Evolutionary conservation across 371 early-diverging fungal genomes (phyloP).

Genomic region (Lichtheimia corymbifera): DNA sequence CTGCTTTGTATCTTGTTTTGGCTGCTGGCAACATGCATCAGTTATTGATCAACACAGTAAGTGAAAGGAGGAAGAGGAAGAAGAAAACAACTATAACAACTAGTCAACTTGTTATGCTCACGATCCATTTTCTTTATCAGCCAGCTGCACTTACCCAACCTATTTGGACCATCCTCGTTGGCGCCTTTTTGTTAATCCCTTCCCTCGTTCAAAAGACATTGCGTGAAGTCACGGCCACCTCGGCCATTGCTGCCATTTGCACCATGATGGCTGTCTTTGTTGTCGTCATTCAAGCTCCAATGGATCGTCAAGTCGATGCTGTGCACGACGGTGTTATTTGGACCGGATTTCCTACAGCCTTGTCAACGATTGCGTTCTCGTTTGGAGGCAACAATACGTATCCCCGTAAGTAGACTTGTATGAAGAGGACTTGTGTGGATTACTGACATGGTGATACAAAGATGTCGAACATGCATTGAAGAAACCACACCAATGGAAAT

Average conservation of each 20-base stretch:
- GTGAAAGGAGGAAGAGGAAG: neutral
- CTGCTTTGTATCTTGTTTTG: slow-evolving; percentile 80
- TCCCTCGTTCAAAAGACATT: slow-evolving; percentile 72
- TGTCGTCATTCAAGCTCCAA: slow-evolving; percentile 39
- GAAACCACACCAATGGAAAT: slow-evolving; percentile 77
- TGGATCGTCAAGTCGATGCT: slow-evolving; percentile 20
- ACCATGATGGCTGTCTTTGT: slow-evolving; percentile 54
- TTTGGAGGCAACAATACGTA: slow-evolving; percentile 61
- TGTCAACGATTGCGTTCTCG: slow-evolving; percentile 65
- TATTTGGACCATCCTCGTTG: slow-evolving; percentile 69
- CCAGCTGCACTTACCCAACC: slow-evolving; percentile 22
- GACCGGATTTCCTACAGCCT: slow-evolving; percentile 58
- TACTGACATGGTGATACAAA: neutral
- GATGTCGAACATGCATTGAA: slow-evolving; percentile 78
- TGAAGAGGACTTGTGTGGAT: neutral
- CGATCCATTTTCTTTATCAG: neutral
- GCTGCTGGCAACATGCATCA: slow-evolving; percentile 66
- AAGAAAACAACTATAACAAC: too few relatives aligned
- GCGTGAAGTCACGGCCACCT: slow-evolving; percentile 73
- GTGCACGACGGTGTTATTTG: slow-evolving; percentile 41
- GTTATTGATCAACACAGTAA: slow-evolving; percentile 40
- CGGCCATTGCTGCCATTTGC: slow-evolving; percentile 48
- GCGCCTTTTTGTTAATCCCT: slow-evolving; percentile 69
- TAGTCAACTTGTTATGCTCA: too few relatives aligned
- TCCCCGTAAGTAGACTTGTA: slow-evolving; percentile 40